phyloP scores from a whole-genome alignment of 2,329 filamentous ascomycete genomes.

The Leptographium procerum region DNA sequence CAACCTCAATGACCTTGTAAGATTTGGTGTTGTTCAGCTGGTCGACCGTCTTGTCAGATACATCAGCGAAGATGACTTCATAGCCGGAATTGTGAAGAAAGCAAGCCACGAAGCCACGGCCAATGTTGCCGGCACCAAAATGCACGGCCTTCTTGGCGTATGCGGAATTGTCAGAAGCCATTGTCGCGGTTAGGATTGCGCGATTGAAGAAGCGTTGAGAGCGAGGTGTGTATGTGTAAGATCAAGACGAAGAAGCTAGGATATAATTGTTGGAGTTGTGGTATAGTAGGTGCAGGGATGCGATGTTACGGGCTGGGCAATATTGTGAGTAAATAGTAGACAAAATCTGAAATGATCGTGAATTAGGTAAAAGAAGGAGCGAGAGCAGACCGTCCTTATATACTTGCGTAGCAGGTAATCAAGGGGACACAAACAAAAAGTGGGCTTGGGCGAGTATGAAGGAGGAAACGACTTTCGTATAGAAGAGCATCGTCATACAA shows the following conservation, averaged over 20 bases:
- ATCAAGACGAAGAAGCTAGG: neutral
- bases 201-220: neutral
- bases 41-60: slow-evolving; percentile 74
- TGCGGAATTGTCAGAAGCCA: neutral
- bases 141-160: slow-evolving; percentile 5
- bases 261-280: neutral
- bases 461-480: neutral
- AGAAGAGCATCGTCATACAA: neutral
- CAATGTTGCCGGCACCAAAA: slow-evolving; percentile 74
- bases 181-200: neutral
- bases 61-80: slow-evolving; percentile 93
- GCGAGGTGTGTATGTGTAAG: neutral
- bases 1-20: slow-evolving; percentile 91
- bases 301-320: neutral
- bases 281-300: neutral
- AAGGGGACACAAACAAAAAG: neutral
- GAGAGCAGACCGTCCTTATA: neutral
- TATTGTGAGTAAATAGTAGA: neutral
- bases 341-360: neutral
- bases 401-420: neutral
- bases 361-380: neutral
- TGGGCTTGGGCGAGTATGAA: neutral
- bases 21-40: slow-evolving; percentile 61
- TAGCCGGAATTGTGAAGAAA: slow-evolving; percentile 93
- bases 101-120: slow-evolving; percentile 75